Percentiles rank a stretch among this genome's conserved stretches.
Evolutionary conservation across 1,284 basidiomycete genomes (phyloP).

Genomic region (Trichosporon faecale): DNA sequence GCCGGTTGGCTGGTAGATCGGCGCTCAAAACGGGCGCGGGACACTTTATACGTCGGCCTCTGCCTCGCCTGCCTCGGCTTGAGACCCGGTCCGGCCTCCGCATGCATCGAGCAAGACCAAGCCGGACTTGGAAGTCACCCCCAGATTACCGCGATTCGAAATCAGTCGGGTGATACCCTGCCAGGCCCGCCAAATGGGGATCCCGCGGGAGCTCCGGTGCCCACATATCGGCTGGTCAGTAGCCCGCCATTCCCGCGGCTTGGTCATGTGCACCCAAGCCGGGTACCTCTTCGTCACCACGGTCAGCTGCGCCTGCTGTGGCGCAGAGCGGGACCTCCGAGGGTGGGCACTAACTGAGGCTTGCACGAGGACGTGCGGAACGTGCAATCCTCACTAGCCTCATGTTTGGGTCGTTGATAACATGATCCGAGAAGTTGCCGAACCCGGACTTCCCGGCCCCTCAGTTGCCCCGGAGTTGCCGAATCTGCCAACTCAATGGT

Average conservation of each 20-base stretch:
- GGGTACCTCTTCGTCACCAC: background rate
- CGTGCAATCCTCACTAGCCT: background rate
- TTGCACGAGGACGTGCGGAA: background rate
- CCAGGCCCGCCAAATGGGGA: background rate
- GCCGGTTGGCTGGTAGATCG: background rate
- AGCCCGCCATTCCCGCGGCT: background rate
- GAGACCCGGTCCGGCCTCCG: background rate
- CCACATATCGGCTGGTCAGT: background rate
- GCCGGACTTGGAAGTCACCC: conserved; percentile 1
- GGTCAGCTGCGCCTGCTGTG: background rate
- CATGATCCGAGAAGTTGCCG: background rate
- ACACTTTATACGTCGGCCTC: background rate
- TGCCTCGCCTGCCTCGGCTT: too few species aligned
- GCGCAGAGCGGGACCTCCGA: background rate
- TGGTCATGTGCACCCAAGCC: background rate
- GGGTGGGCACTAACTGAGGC: background rate
- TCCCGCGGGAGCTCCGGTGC: conserved; percentile 5
- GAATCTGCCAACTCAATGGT: background rate
- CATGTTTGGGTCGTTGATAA: background rate
- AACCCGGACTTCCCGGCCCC: background rate
- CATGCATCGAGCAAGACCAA: background rate
- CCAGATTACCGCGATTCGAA: background rate
- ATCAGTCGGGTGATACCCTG: background rate
- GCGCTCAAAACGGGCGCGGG: background rate
- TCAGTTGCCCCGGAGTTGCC: background rate